These are phyloP conservation scores for Kwoniella mangroviensis DNA, from an alignment of 768 basidiomycete species.

Conservation along the genomic window DNA sequence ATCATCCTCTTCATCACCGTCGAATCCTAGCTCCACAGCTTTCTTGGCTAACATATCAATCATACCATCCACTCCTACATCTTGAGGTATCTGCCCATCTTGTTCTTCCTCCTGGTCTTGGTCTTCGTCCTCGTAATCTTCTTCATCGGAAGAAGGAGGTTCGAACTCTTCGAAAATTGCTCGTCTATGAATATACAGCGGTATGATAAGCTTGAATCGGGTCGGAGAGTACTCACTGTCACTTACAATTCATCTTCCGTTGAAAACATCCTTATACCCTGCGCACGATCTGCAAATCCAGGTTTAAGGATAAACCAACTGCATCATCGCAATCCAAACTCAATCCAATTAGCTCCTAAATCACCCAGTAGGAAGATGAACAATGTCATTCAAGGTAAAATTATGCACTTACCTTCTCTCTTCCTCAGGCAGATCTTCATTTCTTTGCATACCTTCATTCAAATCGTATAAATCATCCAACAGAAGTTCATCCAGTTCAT, in stretches of 20 bases:
- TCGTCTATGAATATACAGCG: conserved; percentile 35
- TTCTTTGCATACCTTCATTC: conserved; percentile 65
- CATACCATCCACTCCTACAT: conserved; percentile 10
- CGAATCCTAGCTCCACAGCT: conserved; percentile 22
- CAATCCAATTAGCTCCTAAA: neutral
- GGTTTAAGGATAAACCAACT: conserved; percentile 96
- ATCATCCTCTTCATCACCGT: conserved; percentile 10
- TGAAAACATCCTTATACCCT: conserved; percentile 89
- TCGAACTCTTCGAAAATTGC: conserved; percentile 84
- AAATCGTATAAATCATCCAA: conserved; percentile 91
- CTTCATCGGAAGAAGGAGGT: conserved; percentile 53
- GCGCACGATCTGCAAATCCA: conserved; percentile 94
- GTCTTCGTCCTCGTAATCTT: conserved; percentile 31
- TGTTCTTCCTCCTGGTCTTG: conserved; percentile 24
- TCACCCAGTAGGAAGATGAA: neutral
- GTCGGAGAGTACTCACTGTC: too few relatives aligned
- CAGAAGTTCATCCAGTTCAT: conserved; percentile 94
- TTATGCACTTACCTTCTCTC: conserved; percentile 41
- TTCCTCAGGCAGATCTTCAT: conserved; percentile 46
- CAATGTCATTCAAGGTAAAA: neutral
- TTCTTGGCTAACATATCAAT: conserved; percentile 30
- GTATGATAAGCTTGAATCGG: neutral
- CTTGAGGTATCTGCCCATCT: conserved; percentile 2
- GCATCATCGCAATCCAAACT: neutral
- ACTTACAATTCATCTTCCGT: conserved; percentile 70